Evolutionary conservation across 2,329 filamentous ascomycete genomes (phyloP).

Genomic region (Beauveria varroae): DNA sequence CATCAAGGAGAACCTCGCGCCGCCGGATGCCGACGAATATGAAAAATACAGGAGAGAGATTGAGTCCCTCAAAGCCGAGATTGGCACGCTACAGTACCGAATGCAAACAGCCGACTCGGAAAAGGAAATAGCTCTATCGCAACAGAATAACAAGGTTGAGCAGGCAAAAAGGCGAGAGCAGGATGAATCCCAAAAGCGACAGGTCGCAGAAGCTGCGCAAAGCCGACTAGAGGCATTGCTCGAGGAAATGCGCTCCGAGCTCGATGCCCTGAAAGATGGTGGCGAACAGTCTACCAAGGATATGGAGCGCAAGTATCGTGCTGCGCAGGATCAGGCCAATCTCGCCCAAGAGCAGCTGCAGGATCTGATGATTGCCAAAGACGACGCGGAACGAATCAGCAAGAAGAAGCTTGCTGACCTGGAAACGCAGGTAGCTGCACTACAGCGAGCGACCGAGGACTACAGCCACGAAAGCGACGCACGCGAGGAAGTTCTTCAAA

Average conservation of each 20-base stretch:
- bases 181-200: slow-evolving; percentile 66
- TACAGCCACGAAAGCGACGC: slow-evolving; percentile 50
- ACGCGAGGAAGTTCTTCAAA: slow-evolving; percentile 49
- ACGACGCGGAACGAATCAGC: slow-evolving; percentile 59
- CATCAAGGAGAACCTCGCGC: slow-evolving; percentile 52
- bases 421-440: slow-evolving; percentile 41
- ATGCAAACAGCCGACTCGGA: slow-evolving; percentile 83
- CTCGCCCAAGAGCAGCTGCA: slow-evolving; percentile 73
- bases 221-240: slow-evolving; percentile 41
- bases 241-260: slow-evolving; percentile 42
- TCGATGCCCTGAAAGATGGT: slow-evolving; percentile 43
- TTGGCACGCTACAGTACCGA: slow-evolving; percentile 82
- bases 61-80: slow-evolving; percentile 81
- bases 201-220: slow-evolving; percentile 50
- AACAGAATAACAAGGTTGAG: slow-evolving; percentile 76
- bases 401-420: slow-evolving; percentile 50
- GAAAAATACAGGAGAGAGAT: slow-evolving; percentile 49
- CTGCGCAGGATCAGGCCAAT: slow-evolving; percentile 65
- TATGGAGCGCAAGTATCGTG: slow-evolving; percentile 60
- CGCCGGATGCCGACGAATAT: slow-evolving; percentile 51
- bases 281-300: slow-evolving; percentile 52
- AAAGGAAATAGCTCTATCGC: slow-evolving; percentile 68
- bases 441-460: slow-evolving; percentile 46
- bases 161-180: slow-evolving; percentile 76
- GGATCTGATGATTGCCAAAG: slow-evolving; percentile 55